These are phyloP conservation scores for Calonectria ilicicola DNA, from an alignment of 2,329 filamentous ascomycete genomes.

Conservation along the genomic window DNA sequence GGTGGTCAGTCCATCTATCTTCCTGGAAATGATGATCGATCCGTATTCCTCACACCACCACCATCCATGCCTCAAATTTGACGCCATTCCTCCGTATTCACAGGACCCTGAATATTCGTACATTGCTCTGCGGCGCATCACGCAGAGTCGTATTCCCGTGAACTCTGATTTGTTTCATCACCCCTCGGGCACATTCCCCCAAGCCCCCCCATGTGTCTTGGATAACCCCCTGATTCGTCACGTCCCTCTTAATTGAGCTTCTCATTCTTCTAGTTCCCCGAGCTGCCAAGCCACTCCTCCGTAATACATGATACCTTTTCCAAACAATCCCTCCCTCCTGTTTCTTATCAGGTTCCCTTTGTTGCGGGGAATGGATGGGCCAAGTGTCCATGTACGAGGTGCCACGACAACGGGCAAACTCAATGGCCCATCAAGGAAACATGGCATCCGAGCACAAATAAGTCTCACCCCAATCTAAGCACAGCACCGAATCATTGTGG, in stretches of 20 bases:
- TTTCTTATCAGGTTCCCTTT: background rate
- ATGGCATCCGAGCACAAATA: background rate
- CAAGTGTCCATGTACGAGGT: background rate
- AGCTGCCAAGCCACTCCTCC: background rate
- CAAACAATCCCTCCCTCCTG: background rate
- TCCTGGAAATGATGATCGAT: background rate
- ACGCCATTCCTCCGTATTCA: background rate
- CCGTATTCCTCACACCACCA: background rate
- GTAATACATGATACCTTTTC: background rate
- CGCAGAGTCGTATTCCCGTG: background rate
- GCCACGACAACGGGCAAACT: background rate
- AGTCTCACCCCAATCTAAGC: background rate
- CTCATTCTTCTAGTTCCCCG: background rate
- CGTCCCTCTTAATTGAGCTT: background rate
- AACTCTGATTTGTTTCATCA: constrained; percentile 4
- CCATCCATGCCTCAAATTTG: constrained; percentile 1
- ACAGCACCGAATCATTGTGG: background rate
- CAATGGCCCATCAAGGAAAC: background rate
- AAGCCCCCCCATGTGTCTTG: background rate
- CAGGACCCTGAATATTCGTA: constrained; percentile 4
- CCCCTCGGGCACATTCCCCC: background rate
- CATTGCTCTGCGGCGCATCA: background rate
- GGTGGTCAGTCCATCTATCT: constrained; percentile 3
- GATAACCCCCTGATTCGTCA: constrained; percentile 16
- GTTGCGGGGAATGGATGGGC: background rate